phyloP scores from a whole-genome alignment of 73 alveolate genomes.

The Paramecium sonneborni region DNA sequence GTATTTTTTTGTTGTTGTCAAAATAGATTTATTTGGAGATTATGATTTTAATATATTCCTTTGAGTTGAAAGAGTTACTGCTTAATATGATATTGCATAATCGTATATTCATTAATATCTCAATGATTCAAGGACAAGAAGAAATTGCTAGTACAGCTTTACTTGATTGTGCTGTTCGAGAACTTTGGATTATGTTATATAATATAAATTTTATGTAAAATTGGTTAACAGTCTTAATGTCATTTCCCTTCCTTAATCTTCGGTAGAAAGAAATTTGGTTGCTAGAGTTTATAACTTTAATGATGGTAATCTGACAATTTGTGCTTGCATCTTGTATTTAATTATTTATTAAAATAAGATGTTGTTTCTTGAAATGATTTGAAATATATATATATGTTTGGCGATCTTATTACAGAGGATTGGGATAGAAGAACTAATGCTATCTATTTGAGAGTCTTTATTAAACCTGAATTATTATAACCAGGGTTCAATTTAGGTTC shows the following conservation, averaged over 20 bases:
- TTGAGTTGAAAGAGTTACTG: constrained; percentile 96
- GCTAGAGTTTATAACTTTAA: constrained; percentile 98
- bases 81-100: constrained; percentile 68
- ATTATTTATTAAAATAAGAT: constrained; percentile 97
- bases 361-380: constrained; percentile 99
- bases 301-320: constrained; percentile 99
- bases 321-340: constrained; percentile 99
- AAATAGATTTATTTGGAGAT: no score
- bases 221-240: constrained; percentile 93
- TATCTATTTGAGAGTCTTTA: constrained; percentile 94
- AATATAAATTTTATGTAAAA: constrained; percentile 99
- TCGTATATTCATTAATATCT: constrained; percentile 96
- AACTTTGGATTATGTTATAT: constrained; percentile 99
- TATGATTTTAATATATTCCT: no score
- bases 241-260: constrained; percentile 98
- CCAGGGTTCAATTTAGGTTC: constrained; percentile 96
- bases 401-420: constrained; percentile 99
- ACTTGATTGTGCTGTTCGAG: constrained; percentile 93
- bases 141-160: constrained; percentile 97
- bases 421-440: constrained; percentile 99
- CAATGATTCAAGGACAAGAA: constrained; percentile 99
- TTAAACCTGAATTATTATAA: constrained; percentile 93
- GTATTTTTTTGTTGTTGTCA: no score
- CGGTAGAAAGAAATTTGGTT: constrained; percentile 82
- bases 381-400: constrained; percentile 99